These are phyloP conservation scores for Sordariomycetes sp. DNA, from an alignment of 2,329 filamentous ascomycete species.

Conservation along the genomic window DNA sequence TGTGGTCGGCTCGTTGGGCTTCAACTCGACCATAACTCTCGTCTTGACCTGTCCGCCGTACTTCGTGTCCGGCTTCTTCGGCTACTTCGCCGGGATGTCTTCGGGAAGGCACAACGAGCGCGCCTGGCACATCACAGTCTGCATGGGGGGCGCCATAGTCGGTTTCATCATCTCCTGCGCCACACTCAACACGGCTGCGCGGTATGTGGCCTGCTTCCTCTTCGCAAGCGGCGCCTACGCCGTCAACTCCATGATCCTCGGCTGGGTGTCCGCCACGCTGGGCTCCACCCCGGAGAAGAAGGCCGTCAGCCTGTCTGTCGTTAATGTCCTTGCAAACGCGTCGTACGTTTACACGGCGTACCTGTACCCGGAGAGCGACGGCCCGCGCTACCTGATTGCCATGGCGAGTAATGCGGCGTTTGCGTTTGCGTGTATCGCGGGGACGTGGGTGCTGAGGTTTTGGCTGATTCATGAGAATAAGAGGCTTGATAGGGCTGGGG, in stretches of 20 bases:
- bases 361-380: slow-evolving; percentile 31
- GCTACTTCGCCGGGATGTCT: slow-evolving; percentile 9
- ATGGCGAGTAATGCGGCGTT: slow-evolving; percentile 8
- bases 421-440: slow-evolving; percentile 7
- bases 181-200: slow-evolving; percentile 24
- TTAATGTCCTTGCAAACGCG: slow-evolving; percentile 50
- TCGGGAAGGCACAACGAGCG: slow-evolving; percentile 22
- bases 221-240: slow-evolving; percentile 39
- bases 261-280: slow-evolving; percentile 10
- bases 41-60: slow-evolving; percentile 16
- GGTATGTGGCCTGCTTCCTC: slow-evolving; percentile 38
- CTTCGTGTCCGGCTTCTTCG: slow-evolving; percentile 10
- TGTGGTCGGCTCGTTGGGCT: slow-evolving; percentile 12
- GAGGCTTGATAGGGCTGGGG: slow-evolving; percentile 7
- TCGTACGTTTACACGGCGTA: slow-evolving; percentile 34
- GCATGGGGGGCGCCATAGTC: slow-evolving; percentile 29
- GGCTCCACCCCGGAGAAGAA: slow-evolving; percentile 35
- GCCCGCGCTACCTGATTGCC: slow-evolving; percentile 42
- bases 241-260: slow-evolving; percentile 49
- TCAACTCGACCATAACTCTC: slow-evolving; percentile 14
- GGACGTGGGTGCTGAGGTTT: slow-evolving; percentile 8
- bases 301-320: slow-evolving; percentile 45
- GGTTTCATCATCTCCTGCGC: slow-evolving; percentile 29
- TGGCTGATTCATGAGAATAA: slow-evolving; percentile 8
- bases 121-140: slow-evolving; percentile 36